A percentile compares a stretch with the other conserved stretches of the same genome.
Conservation (phyloP, 2,329 filamentous ascomycete genomes). For the Diaporthe australafricana region DNA sequence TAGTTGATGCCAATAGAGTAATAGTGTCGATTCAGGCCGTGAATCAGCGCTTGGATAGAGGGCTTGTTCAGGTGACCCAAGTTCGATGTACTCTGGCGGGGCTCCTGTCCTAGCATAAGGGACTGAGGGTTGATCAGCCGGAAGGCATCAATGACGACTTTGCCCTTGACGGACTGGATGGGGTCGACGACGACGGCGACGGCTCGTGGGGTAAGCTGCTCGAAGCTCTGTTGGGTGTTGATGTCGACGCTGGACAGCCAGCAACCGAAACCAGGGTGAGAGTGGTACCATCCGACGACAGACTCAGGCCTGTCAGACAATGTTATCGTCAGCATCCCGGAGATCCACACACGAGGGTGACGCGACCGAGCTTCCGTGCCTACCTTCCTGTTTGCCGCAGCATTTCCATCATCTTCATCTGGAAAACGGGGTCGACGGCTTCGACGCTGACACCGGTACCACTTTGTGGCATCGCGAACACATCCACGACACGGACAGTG, state of each 20-base stretch:
- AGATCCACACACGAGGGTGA: not conserved
- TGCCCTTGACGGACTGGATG: slow-evolving; percentile 99
- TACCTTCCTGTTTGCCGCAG: slow-evolving; percentile 95
- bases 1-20: slow-evolving; percentile 99
- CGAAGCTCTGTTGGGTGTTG: slow-evolving; percentile 99
- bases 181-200: slow-evolving; percentile 98
- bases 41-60: slow-evolving; percentile 98
- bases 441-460: slow-evolving; percentile 98
- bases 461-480: slow-evolving; percentile 99
- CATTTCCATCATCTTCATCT: slow-evolving; percentile 99
- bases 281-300: slow-evolving; percentile 99
- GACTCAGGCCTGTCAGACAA: slow-evolving; percentile 80
- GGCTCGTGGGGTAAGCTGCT: slow-evolving; percentile 95
- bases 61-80: slow-evolving; percentile 98
- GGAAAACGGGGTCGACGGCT: slow-evolving; percentile 97
- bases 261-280: slow-evolving; percentile 98
- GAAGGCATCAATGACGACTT: slow-evolving; percentile 99
- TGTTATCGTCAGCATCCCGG: not conserved
- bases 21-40: slow-evolving; percentile 98
- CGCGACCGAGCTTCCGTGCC: slow-evolving; percentile 42
- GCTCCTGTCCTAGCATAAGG: slow-evolving; percentile 97
- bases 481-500: slow-evolving; percentile 96
- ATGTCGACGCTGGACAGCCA: slow-evolving; percentile 99
- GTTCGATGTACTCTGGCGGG: slow-evolving; percentile 97
- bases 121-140: slow-evolving; percentile 98